Evolutionary conservation across 768 basidiomycete species (phyloP).

Genomic region (Vararia minispora): DNA sequence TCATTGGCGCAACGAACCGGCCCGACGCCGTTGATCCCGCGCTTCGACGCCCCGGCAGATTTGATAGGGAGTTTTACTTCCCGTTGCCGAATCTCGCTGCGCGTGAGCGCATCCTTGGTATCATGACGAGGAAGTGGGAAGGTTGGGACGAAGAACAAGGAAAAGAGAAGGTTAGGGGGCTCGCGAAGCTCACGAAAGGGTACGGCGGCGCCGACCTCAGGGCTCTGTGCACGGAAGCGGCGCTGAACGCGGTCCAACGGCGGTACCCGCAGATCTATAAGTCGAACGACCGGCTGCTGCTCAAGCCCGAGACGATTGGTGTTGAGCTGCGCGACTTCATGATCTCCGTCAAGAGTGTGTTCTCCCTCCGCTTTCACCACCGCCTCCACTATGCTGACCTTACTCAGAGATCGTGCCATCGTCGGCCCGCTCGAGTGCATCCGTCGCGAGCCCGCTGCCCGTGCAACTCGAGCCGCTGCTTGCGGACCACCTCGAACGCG

Average conservation of each 20-base stretch:
- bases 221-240: conserved; percentile 94
- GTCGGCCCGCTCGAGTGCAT: conserved; percentile 83
- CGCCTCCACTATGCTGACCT: conserved; percentile 3
- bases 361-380: neutral
- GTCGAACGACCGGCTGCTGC: conserved; percentile 70
- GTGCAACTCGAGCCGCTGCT: conserved; percentile 76
- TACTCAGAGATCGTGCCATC: conserved; percentile 82
- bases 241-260: conserved; percentile 90
- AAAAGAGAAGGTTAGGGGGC: conserved; percentile 41
- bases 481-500: conserved; percentile 50
- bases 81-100: conserved; percentile 79
- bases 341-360: conserved; percentile 90
- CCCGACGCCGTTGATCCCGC: conserved; percentile 99
- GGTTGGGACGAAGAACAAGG: conserved; percentile 57
- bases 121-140: conserved; percentile 86
- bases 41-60: conserved; percentile 83
- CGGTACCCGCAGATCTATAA: conserved; percentile 97
- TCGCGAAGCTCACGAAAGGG: conserved; percentile 89
- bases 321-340: conserved; percentile 89
- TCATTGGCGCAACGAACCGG: conserved; percentile 96
- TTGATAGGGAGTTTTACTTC: conserved; percentile 98
- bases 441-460: conserved; percentile 77
- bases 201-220: conserved; percentile 96
- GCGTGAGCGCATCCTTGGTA: conserved; percentile 76
- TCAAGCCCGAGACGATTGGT: conserved; percentile 78